Base-by-base conservation (phyloP, 768 basidiomycete species). In the Amylocystis lapponica region DNA sequence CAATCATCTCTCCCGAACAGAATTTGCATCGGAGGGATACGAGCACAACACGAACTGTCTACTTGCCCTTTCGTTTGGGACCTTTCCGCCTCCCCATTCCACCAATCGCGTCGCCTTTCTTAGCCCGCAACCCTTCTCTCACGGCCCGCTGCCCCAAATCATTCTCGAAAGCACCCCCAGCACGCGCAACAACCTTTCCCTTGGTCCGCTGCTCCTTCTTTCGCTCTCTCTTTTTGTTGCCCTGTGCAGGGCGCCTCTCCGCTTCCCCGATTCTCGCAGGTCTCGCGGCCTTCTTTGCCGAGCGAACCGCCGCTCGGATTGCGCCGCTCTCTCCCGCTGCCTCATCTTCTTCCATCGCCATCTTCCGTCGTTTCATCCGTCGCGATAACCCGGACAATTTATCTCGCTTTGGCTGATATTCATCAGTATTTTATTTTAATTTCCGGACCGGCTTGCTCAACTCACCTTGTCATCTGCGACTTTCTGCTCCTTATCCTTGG, bases 321-420 rank as follows among this genome's bases (percentile, higher is more conserved):
- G 74, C 67, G 19, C 69, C 72, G 26, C 61, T 66, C 42, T 81
- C 78, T 13, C 73, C 76, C 4, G 66, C 43, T 42, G 81, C 80
- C 39, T 79, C 76, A 50, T 94, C 90, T 49, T 83, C 81, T 58
- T 93, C 87, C 62, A 78, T 71, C 6, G 85, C 83, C 68, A 94
- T 70, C 66, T 93, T 96, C 56, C 92, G 75, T 46, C 95, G 75
- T 61, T 96, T 97, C 39, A 75, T 80, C 57, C 75, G 82, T 47
- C 95, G 79, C n/a, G 92, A 84, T 10, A 97, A 74, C 9, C 93
- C 94, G 6, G 86, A 71, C 47, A 79, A 76, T 50, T 82, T 84
- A 53, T 88, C 85, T 51, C 86, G 74, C 61, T 84, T 86, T 14
- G 79, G 79, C 85, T 88, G 57, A 31, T 19, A 43, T 27, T 31